phyloP scores from a whole-genome alignment of 441 rosid genomes.

The Jatropha multifida region DNA sequence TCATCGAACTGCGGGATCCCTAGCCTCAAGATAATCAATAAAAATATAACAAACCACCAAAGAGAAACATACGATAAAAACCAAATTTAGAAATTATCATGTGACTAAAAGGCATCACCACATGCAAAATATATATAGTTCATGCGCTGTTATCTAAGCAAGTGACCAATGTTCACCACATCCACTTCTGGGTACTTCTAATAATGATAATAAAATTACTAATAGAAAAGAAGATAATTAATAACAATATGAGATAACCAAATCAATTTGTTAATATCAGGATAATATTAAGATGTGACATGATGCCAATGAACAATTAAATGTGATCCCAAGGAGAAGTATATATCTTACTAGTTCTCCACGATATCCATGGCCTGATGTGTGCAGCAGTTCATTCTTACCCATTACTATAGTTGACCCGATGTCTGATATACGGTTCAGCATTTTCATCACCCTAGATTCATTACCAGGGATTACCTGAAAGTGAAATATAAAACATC shows the following conservation, averaged over 20 bases:
- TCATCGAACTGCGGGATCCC: background rate
- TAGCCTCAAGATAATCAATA: background rate
- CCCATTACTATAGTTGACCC: constrained; percentile 94
- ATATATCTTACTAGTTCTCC: constrained; percentile 73
- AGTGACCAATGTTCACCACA: background rate
- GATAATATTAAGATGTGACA: background rate
- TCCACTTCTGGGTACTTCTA: background rate
- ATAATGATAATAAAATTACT: too few relatives aligned
- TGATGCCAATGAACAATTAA: background rate
- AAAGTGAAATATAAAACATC: constrained; percentile 25
- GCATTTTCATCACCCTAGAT: constrained; percentile 94
- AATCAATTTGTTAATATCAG: background rate
- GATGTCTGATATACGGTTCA: constrained; percentile 88
- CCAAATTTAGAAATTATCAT: background rate
- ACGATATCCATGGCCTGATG: constrained; percentile 97
- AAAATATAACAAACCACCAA: background rate
- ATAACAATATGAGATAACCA: background rate
- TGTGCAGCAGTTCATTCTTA: constrained; percentile 76
- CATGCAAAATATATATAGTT: background rate
- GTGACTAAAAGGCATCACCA: background rate
- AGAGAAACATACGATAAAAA: background rate
- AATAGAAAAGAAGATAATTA: background rate
- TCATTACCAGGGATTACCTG: constrained; percentile 99
- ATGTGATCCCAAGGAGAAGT: constrained; percentile 19
- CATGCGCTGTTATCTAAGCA: background rate